Percentiles rank a stretch among this genome's conserved stretches.
Conservation (phyloP, 345 rosid species). For the Orychophragmus violaceus region DNA sequence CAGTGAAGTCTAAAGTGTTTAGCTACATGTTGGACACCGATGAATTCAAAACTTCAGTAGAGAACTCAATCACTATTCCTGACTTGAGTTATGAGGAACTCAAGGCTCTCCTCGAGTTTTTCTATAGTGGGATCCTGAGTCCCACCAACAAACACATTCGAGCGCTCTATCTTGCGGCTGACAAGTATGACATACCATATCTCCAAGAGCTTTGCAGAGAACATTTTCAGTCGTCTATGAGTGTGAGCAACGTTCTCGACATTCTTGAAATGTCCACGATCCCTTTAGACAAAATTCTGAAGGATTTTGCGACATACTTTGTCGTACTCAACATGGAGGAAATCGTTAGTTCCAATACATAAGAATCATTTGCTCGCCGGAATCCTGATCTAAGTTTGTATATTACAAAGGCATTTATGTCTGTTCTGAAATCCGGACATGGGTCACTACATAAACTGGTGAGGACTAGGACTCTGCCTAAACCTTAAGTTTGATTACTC, state of each 20-base stretch:
- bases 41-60: not conserved
- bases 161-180: slow-evolving; percentile 6
- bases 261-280: not conserved
- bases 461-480: not conserved
- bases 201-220: slow-evolving; percentile 4
- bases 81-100: slow-evolving; percentile 10
- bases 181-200: slow-evolving; percentile 8
- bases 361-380: not conserved
- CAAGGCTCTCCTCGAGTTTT: not conserved
- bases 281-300: not conserved
- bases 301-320: not conserved
- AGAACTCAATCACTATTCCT: not conserved
- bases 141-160: not conserved
- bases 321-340: not conserved
- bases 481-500: not conserved
- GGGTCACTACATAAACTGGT: not conserved
- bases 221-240: not conserved
- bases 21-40: slow-evolving; percentile 5
- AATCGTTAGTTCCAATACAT: not conserved
- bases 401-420: not conserved
- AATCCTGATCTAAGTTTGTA: not conserved
- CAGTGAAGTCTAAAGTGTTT: not conserved
- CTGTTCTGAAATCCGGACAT: not conserved
- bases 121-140: not conserved
- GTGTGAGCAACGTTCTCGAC: not conserved